Conservation (phyloP, 257 asterid genomes). For the Anisodus tanguticus region DNA sequence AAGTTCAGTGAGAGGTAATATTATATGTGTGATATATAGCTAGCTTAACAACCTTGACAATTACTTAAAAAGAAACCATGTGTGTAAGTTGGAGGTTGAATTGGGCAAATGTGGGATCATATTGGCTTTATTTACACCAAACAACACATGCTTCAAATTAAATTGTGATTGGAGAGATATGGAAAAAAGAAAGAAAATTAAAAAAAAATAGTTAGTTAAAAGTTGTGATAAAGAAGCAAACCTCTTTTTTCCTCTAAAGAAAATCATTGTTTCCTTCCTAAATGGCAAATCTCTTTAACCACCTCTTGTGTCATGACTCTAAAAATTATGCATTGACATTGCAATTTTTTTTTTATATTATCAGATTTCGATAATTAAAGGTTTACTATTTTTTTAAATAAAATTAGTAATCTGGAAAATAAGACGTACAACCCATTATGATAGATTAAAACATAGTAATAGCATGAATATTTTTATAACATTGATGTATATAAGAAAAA, state of each 20-base stretch:
- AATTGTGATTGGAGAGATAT: constrained; percentile 34
- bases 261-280: constrained; percentile 40
- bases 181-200: not conserved
- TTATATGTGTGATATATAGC: too few species aligned
- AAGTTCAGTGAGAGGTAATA: too few species aligned
- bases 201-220: constrained; percentile 49
- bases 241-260: constrained; percentile 27
- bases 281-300: constrained; percentile 34
- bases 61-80: constrained; percentile 14
- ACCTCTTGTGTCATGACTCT: not conserved
- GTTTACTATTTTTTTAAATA: too few species aligned
- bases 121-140: constrained; percentile 41
- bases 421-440: too few species aligned
- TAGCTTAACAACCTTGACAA: constrained; percentile 35
- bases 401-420: too few species aligned
- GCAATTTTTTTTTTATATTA: too few species aligned
- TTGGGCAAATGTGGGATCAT: constrained; percentile 36
- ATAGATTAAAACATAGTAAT: too few species aligned
- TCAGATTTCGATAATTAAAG: too few species aligned
- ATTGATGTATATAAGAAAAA: too few species aligned
- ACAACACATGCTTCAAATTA: constrained; percentile 40
- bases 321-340: too few species aligned
- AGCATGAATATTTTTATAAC: too few species aligned
- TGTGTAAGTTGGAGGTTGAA: constrained; percentile 25
- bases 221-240: constrained; percentile 69